These are phyloP conservation scores for Suillus luteus DNA, from an alignment of 768 basidiomycete genomes.

Conservation along the genomic window DNA sequence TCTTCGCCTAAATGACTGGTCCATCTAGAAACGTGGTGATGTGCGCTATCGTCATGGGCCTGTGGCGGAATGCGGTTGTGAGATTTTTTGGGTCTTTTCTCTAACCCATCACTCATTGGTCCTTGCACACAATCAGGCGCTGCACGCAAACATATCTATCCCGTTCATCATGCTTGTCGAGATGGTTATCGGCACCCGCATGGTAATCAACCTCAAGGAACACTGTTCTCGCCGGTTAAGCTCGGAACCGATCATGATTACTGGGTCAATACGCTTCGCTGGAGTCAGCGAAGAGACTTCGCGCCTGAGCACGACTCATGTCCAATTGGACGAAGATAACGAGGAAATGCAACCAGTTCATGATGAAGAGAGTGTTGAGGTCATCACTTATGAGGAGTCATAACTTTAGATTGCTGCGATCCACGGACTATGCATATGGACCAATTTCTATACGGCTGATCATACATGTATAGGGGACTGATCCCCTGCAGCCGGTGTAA, in stretches of 20 bases:
- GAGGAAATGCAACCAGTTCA: neutral
- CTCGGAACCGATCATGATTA: constrained; percentile 11
- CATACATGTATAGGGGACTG: neutral
- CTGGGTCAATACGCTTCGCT: constrained; percentile 22
- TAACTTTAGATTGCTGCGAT: neutral
- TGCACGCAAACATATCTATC: constrained; percentile 33
- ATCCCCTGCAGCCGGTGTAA: neutral
- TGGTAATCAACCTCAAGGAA: constrained; percentile 35
- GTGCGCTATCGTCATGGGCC: constrained; percentile 27
- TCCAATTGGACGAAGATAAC: constrained; percentile 23
- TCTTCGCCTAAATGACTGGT: no score
- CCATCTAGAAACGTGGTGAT: constrained; percentile 26
- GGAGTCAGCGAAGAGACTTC: constrained; percentile 12
- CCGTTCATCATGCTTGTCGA: constrained; percentile 36
- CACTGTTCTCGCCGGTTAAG: constrained; percentile 24
- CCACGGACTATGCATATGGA: neutral
- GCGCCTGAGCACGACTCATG: constrained; percentile 18
- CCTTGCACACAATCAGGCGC: constrained; percentile 14
- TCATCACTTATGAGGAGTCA: neutral
- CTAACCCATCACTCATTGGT: neutral
- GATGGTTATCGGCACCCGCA: constrained; percentile 31
- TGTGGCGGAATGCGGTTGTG: constrained; percentile 31
- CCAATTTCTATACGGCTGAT: neutral
- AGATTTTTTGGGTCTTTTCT: constrained; percentile 3
- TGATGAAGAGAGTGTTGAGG: neutral